phyloP scores from a whole-genome alignment of 2,329 filamentous ascomycete genomes.

The Ceratocystis ficicola region DNA sequence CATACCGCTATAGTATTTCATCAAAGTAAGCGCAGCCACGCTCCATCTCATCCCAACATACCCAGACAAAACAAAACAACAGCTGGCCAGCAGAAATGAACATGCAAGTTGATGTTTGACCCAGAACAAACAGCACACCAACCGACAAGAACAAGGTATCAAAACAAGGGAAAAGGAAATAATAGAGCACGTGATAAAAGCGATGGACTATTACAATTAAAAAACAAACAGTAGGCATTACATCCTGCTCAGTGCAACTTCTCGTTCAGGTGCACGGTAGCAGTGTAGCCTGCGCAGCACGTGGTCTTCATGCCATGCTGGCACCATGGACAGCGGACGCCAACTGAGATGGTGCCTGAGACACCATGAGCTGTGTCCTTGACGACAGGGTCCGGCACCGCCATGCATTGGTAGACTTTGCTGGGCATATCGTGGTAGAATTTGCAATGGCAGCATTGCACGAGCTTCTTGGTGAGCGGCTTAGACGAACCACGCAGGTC shows the following conservation, averaged over 20 bases:
- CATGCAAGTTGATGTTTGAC: not conserved
- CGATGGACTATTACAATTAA: not conserved
- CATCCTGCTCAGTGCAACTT: slow-evolving; percentile 37
- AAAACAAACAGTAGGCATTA: not conserved
- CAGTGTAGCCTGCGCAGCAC: slow-evolving; percentile 58
- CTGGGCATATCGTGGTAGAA: slow-evolving; percentile 56
- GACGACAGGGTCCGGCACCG: slow-evolving; percentile 44
- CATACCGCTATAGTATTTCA: not conserved
- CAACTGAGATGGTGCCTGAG: slow-evolving; percentile 46
- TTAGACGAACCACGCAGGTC: slow-evolving; percentile 25
- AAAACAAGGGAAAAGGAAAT: slow-evolving; percentile 2
- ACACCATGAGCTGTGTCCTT: slow-evolving; percentile 41
- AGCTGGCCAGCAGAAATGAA: not conserved
- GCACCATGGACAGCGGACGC: slow-evolving; percentile 60
- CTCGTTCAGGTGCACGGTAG: slow-evolving; percentile 54
- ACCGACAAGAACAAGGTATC: not conserved
- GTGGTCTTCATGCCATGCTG: slow-evolving; percentile 54
- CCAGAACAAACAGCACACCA: not conserved
- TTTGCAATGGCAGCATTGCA: slow-evolving; percentile 52
- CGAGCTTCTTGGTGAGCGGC: slow-evolving; percentile 49
- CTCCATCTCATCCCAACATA: not conserved
- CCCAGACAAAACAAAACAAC: not conserved
- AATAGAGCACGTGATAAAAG: not conserved
- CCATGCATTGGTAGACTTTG: slow-evolving; percentile 53
- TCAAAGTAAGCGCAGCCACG: not conserved